Conservation (phyloP, 805 yeast species). For the Metschnikowia vanudenii region DNA sequence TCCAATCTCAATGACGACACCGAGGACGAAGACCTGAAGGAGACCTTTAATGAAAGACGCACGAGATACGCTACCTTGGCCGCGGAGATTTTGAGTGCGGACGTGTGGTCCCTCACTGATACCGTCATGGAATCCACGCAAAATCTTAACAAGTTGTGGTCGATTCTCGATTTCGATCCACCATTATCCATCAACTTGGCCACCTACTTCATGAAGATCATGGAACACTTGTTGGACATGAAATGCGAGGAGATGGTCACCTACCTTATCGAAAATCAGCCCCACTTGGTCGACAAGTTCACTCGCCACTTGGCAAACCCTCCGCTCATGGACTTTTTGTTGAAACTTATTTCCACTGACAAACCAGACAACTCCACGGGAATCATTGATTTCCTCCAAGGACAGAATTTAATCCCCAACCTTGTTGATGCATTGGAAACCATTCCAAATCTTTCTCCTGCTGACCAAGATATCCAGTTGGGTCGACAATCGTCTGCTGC, state of each 20-base stretch:
- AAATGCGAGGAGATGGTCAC: slow-evolving; percentile 48
- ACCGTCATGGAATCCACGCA: slow-evolving; percentile 75
- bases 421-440: slow-evolving; percentile 35
- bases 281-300: slow-evolving; percentile 40
- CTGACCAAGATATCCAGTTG: slow-evolving; percentile 20
- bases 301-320: slow-evolving; percentile 45
- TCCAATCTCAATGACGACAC: slow-evolving; percentile 5
- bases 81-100: slow-evolving; percentile 86
- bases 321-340: slow-evolving; percentile 45
- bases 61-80: slow-evolving; percentile 49
- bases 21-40: slow-evolving; percentile 12
- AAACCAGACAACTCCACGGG: slow-evolving; percentile 48
- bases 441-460: slow-evolving; percentile 20
- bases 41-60: slow-evolving; percentile 31
- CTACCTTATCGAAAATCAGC: slow-evolving; percentile 43
- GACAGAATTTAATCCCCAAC: slow-evolving; percentile 36
- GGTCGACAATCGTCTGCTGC: slow-evolving; percentile 44
- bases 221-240: slow-evolving; percentile 43
- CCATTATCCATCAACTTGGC: slow-evolving; percentile 68
- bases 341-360: slow-evolving; percentile 45
- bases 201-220: slow-evolving; percentile 60
- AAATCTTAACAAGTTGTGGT: slow-evolving; percentile 74
- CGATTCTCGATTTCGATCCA: slow-evolving; percentile 67
- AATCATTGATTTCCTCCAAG: slow-evolving; percentile 44
- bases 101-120: slow-evolving; percentile 91